phyloP scores from a whole-genome alignment of 805 yeast genomes.

The Diddensiella santjacobensis region DNA sequence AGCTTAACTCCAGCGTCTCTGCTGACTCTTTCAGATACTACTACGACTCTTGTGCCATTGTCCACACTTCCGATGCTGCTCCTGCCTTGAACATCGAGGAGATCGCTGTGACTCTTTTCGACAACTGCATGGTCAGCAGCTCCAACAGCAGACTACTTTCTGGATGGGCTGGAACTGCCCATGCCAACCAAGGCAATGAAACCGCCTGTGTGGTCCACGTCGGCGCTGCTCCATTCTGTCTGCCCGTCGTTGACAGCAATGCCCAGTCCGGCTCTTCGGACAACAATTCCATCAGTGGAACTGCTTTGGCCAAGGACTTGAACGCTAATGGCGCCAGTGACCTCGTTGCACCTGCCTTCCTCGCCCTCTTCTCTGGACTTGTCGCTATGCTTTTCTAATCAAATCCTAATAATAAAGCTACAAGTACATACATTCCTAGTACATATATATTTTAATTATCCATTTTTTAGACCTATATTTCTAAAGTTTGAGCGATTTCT shows the following conservation, averaged over 20 bases:
- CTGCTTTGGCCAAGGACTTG: neutral
- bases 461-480: no score
- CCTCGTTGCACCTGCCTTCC: neutral
- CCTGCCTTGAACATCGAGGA: constrained; percentile 6
- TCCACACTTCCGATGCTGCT: constrained; percentile 2
- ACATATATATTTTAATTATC: no score
- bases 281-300: neutral
- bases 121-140: constrained; percentile 1
- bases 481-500: no score
- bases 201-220: constrained; percentile 9
- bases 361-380: neutral
- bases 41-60: constrained; percentile 10
- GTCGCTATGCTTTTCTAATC: neutral
- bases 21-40: constrained; percentile 5
- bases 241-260: neutral
- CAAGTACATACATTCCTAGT: no score
- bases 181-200: constrained; percentile 1
- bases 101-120: constrained; percentile 5
- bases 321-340: neutral
- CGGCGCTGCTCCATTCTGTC: constrained; percentile 9
- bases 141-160: neutral
- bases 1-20: constrained; percentile 3
- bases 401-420: no score
- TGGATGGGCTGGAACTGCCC: constrained; percentile 9
- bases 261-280: neutral